A percentile compares a stretch with the other conserved stretches of the same genome.
phyloP scores from a whole-genome alignment of 2,329 filamentous ascomycete species.

The Teratosphaeria gauchensis region DNA sequence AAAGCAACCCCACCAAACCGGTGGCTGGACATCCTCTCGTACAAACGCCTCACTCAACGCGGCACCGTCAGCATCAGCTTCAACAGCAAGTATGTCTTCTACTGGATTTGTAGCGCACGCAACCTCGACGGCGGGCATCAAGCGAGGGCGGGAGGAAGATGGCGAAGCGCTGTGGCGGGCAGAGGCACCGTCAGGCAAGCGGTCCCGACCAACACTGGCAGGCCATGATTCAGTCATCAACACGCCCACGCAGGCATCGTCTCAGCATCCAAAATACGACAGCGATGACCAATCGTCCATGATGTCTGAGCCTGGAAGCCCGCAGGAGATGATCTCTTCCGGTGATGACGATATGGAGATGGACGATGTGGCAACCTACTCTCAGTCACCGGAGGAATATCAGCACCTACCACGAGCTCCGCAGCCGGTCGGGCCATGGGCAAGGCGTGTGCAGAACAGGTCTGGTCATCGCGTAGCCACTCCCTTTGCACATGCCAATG shows the following conservation, averaged over 20 bases:
- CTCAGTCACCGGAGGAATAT: slow-evolving; percentile 12
- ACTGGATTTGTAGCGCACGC: not conserved
- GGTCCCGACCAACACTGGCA: not conserved
- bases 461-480: slow-evolving; percentile 13
- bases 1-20: not conserved
- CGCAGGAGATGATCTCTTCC: slow-evolving; percentile 18
- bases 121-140: not conserved
- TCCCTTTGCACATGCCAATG: slow-evolving; percentile 10
- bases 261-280: slow-evolving; percentile 21
- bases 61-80: not conserved
- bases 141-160: not conserved
- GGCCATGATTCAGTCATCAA: slow-evolving; percentile 21
- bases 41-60: not conserved
- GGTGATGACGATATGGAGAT: slow-evolving; percentile 16
- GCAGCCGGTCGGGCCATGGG: slow-evolving; percentile 11
- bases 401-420: slow-evolving; percentile 4
- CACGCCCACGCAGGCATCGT: slow-evolving; percentile 12
- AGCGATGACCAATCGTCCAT: slow-evolving; percentile 24
- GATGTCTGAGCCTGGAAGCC: slow-evolving; percentile 23
- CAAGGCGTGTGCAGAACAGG: slow-evolving; percentile 11
- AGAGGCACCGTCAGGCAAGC: not conserved
- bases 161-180: not conserved
- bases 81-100: not conserved
- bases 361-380: slow-evolving; percentile 12
- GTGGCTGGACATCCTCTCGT: not conserved